These are phyloP conservation scores for Potentilla sterilis DNA, from an alignment of 306 rosid species.

Conservation along the genomic window DNA sequence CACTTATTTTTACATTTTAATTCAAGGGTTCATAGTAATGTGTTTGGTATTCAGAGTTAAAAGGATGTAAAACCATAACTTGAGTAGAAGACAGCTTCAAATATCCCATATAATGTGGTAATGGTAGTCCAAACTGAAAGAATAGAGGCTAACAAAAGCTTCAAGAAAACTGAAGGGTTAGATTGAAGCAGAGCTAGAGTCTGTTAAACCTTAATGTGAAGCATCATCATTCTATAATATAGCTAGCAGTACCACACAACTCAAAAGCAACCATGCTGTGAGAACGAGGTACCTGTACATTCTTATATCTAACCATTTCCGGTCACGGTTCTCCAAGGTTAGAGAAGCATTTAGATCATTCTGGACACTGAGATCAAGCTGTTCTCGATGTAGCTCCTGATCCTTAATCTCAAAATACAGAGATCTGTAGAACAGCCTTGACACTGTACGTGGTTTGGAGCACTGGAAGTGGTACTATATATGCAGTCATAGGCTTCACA, in stretches of 20 bases:
- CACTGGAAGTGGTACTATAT: background rate
- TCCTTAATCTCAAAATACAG: background rate
- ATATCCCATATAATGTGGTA: background rate
- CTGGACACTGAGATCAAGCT: background rate
- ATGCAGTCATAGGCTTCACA: background rate
- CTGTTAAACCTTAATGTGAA: background rate
- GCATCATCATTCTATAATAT: background rate
- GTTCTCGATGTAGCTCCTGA: background rate
- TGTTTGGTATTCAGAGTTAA: background rate
- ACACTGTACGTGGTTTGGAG: background rate
- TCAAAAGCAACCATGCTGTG: background rate
- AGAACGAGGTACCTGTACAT: background rate
- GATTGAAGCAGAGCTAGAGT: background rate
- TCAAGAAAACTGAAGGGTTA: background rate
- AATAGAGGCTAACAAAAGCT: background rate
- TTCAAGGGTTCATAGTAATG: background rate
- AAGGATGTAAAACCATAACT: background rate
- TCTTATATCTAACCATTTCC: background rate
- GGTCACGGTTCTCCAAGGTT: background rate
- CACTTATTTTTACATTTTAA: background rate
- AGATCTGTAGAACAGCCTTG: background rate
- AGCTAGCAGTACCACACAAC: background rate
- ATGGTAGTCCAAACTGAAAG: background rate
- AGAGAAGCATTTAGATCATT: background rate
- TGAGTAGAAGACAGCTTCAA: background rate